These are phyloP conservation scores for Noccaea caerulescens DNA, from an alignment of 345 rosid genomes.

Conservation along the genomic window DNA sequence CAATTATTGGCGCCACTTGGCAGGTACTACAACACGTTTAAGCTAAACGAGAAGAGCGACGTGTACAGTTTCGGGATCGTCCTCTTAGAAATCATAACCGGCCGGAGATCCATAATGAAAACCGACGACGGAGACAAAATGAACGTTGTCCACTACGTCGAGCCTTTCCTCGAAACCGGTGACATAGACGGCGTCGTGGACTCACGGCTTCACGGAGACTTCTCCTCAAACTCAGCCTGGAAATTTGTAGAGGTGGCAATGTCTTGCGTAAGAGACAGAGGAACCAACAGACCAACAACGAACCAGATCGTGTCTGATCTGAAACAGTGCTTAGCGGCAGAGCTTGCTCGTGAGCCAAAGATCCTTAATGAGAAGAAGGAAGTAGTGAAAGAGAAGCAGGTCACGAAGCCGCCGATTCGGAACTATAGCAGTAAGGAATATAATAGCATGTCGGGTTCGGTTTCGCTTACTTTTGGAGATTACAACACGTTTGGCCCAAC, in stretches of 20 bases:
- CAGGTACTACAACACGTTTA: constrained; percentile 48
- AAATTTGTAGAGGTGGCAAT: constrained; percentile 42
- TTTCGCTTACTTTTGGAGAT: constrained; percentile 39
- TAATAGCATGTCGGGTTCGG: constrained; percentile 33
- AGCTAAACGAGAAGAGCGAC: constrained; percentile 58
- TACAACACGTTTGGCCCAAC: constrained; percentile 34
- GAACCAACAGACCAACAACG: constrained; percentile 37
- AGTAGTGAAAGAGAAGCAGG: constrained; percentile 11
- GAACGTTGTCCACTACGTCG: constrained; percentile 39
- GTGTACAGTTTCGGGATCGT: constrained; percentile 62
- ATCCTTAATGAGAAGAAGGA: constrained; percentile 24
- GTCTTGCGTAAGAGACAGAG: constrained; percentile 44
- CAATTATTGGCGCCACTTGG: background rate
- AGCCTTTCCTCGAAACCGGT: constrained; percentile 42
- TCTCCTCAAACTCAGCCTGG: constrained; percentile 46
- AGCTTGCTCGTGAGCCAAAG: constrained; percentile 41
- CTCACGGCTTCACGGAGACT: constrained; percentile 34
- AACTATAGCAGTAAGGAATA: constrained; percentile 23
- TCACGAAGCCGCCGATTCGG: constrained; percentile 8
- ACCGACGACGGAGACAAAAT: constrained; percentile 44
- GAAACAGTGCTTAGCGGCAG: constrained; percentile 41
- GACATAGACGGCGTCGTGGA: constrained; percentile 44
- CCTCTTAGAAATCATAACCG: constrained; percentile 59
- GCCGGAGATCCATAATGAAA: constrained; percentile 48
- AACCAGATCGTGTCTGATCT: constrained; percentile 45